A percentile compares a stretch with the other conserved stretches of the same genome.
phyloP scores from a whole-genome alignment of 129 eudicot genomes.

The Arctium lappa region DNA sequence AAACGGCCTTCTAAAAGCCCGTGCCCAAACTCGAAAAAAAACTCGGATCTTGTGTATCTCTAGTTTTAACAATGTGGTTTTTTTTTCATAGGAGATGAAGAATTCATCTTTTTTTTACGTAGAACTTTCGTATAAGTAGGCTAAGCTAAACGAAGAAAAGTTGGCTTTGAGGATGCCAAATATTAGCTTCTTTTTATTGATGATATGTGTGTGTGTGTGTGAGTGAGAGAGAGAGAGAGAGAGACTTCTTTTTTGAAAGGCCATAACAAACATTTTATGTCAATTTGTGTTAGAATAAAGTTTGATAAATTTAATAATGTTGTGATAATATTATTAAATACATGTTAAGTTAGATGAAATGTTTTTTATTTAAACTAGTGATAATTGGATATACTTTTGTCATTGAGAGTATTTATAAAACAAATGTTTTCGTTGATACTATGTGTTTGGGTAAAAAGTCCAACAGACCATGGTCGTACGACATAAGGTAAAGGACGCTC shows the following conservation, averaged over 20 bases:
- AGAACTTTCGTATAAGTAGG: background rate
- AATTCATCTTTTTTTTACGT: background rate
- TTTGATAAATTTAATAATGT: too few species aligned
- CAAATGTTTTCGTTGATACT: background rate
- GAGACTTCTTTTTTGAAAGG: too few species aligned
- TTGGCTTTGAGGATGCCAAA: background rate
- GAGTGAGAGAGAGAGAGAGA: background rate
- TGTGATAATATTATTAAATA: too few species aligned
- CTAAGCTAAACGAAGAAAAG: background rate
- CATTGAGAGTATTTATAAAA: background rate
- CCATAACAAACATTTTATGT: background rate
- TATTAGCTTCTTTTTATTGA: too few species aligned
- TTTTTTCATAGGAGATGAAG: background rate
- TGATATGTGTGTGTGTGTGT: too few species aligned
- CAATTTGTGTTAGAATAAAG: background rate
- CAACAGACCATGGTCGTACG: too few species aligned
- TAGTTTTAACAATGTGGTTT: background rate
- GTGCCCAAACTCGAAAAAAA: background rate
- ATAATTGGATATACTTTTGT: too few species aligned
- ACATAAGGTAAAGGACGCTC: too few species aligned
- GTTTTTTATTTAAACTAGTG: too few species aligned
- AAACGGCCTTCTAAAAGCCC: background rate
- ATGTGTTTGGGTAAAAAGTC: too few species aligned
- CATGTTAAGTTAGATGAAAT: too few species aligned
- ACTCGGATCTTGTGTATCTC: background rate